Evolutionary conservation across 169 alveolate genomes (phyloP), one percentile per base, ranked within the genome.

Genomic region (Fabrea salina): DNA sequence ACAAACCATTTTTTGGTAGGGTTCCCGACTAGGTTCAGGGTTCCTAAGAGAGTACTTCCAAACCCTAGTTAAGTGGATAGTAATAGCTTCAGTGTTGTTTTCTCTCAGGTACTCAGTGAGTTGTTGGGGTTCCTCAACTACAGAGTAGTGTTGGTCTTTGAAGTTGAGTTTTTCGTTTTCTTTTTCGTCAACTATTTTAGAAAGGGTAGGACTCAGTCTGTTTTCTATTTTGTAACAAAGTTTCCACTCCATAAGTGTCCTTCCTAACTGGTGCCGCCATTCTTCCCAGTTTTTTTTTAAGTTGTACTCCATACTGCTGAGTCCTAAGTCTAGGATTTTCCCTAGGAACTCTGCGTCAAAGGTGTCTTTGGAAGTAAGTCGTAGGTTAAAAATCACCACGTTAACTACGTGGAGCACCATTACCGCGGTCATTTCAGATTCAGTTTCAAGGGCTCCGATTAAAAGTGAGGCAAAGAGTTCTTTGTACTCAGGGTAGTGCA

Each of bases 401-500:
- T 70, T 70, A 13, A 70, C 32, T 25, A 70, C 68, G 22, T 70
- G 79, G 27, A 70, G 68, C 70, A 70, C 37, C 59, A 47, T 70
- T 2, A 70, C 35, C 16, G 79, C 79, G 16, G 30, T n/a, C 25
- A 22, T 70, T 33, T 70, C 79, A 43, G 19, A 30, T 50, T 70
- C 79, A 44, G 66, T 49, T 70, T 70, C 79, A 19, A 70, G 44
- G 49, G 39, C 27, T 22, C 44, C 47, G 16, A 70, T 70, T n/a
- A 70, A 39, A 16, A 70, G 37, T 25, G 59, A 43, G 13, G 79
- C 79, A 5, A 70, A 22, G 22, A 50, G 59, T 25, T 70, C 79
- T 33, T 70, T 41, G 32, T 27, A 70, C 25, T 70, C 79, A 16
- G 79, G 66, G 68, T 70, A 47, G 13, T 70, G 41, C 30, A 35